Evolutionary conservation across 768 basidiomycete species (phyloP).

Genomic region (Leucogyrophana mollusca): DNA sequence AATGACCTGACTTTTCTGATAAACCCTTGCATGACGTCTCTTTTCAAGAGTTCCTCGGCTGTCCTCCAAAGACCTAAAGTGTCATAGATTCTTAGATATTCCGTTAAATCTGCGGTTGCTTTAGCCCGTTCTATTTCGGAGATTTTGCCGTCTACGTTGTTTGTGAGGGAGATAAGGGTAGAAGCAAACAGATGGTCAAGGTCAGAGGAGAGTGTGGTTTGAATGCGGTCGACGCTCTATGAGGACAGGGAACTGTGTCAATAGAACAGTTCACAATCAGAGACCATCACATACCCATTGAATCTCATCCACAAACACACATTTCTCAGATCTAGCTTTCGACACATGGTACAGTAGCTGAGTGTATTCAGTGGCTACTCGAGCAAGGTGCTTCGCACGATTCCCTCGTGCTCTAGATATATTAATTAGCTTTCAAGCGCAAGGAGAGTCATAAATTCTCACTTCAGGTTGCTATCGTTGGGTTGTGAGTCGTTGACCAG

Average conservation of each 20-base stretch:
- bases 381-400: conserved; percentile 75
- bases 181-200: conserved; percentile 79
- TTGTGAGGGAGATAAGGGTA: conserved; percentile 51
- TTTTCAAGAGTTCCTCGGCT: conserved; percentile 83
- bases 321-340: conserved; percentile 77
- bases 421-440: conserved; percentile 2
- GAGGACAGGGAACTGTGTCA: conserved; percentile 10
- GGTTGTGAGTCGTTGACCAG: conserved; percentile 31
- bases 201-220: conserved; percentile 81
- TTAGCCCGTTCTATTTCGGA: conserved; percentile 66
- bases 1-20: conserved; percentile 62
- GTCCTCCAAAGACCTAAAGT: conserved; percentile 77
- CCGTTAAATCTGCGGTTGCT: conserved; percentile 63
- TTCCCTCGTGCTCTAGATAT: conserved; percentile 53
- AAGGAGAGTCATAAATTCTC: conserved; percentile 5
- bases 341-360: conserved; percentile 88
- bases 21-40: conserved; percentile 70
- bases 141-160: conserved; percentile 46
- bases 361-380: conserved; percentile 88
- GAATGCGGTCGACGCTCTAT: conserved; percentile 82
- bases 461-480: conserved; percentile 46
- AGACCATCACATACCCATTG: conserved; percentile 67
- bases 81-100: conserved; percentile 81
- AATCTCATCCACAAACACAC: conserved; percentile 77
- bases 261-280: conserved; percentile 3